phyloP scores from a whole-genome alignment of 2,329 filamentous ascomycete species.

The Aspergillus neotritici region DNA sequence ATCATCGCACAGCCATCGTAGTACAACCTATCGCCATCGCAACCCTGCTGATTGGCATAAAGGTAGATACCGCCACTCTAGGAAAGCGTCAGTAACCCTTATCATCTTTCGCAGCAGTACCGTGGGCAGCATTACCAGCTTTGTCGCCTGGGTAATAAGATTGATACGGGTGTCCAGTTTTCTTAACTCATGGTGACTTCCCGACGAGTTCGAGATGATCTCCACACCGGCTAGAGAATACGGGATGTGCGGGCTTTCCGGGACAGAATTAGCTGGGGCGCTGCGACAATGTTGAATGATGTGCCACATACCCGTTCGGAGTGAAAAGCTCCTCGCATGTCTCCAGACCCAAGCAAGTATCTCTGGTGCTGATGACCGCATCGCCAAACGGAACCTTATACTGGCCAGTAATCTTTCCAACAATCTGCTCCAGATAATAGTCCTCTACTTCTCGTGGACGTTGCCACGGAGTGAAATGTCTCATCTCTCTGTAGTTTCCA shows the following conservation, averaged over 20 bases:
- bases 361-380: conserved; percentile 55
- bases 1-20: conserved; percentile 62
- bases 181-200: conserved; percentile 61
- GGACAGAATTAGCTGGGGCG: conserved; percentile 14
- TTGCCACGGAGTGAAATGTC: conserved; percentile 61
- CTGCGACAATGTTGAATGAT: conserved; percentile 3
- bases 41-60: conserved; percentile 59
- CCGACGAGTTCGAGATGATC: conserved; percentile 65
- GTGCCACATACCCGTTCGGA: conserved; percentile 36
- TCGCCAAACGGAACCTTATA: conserved; percentile 62
- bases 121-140: conserved; percentile 14
- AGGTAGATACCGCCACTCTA: conserved; percentile 46
- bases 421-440: conserved; percentile 57
- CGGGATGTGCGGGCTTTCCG: conserved; percentile 47
- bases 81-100: conserved; percentile 6
- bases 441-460: conserved; percentile 54
- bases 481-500: conserved; percentile 59
- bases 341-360: conserved; percentile 59
- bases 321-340: conserved; percentile 67
- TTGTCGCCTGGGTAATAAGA: conserved; percentile 61
- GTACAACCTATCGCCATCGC: conserved; percentile 57
- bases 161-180: conserved; percentile 61
- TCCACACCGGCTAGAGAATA: conserved; percentile 59
- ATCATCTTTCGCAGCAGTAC: too few relatives aligned
- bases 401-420: conserved; percentile 53